Evolutionary conservation across 768 basidiomycete genomes (phyloP).

Genomic region (Thelephora ganbajun): DNA sequence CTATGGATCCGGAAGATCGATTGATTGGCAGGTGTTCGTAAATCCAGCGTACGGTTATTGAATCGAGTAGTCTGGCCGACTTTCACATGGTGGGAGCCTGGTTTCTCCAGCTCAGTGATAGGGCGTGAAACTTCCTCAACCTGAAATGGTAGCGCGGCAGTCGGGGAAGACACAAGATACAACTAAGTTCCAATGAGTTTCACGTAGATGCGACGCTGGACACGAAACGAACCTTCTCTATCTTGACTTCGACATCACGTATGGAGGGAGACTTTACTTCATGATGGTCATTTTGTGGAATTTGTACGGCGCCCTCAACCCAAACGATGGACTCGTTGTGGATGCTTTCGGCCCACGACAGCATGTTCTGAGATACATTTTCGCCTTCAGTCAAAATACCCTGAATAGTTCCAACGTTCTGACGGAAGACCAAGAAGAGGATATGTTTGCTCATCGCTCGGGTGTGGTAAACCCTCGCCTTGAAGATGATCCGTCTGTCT

Average conservation of each 20-base stretch:
- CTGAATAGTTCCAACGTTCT: constrained; percentile 75
- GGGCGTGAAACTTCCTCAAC: constrained; percentile 22
- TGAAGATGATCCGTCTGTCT: constrained; percentile 22
- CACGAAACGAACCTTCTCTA: constrained; percentile 47
- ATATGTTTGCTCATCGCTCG: constrained; percentile 41
- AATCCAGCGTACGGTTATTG: constrained; percentile 85
- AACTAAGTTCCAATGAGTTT: constrained; percentile 8
- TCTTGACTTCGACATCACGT: constrained; percentile 74
- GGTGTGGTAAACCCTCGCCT: constrained; percentile 25
- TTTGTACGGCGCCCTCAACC: constrained; percentile 69
- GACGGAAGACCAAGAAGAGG: constrained; percentile 84
- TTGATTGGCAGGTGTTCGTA: constrained; percentile 82
- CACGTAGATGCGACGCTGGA: constrained; percentile 23
- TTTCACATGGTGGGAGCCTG: constrained; percentile 44
- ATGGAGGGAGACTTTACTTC: constrained; percentile 77
- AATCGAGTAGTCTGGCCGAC: constrained; percentile 88
- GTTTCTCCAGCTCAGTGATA: constrained; percentile 48
- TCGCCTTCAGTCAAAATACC: constrained; percentile 62
- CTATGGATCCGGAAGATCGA: constrained; percentile 88
- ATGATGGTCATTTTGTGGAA: constrained; percentile 41
- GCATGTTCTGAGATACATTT: constrained; percentile 90
- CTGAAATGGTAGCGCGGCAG: constrained; percentile 15
- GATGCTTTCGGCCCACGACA: constrained; percentile 74
- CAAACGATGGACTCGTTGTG: constrained; percentile 81
- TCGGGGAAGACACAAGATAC: constrained; percentile 12